phyloP scores from a whole-genome alignment of 2,329 filamentous ascomycete species.

The Hypoxylon sp. region DNA sequence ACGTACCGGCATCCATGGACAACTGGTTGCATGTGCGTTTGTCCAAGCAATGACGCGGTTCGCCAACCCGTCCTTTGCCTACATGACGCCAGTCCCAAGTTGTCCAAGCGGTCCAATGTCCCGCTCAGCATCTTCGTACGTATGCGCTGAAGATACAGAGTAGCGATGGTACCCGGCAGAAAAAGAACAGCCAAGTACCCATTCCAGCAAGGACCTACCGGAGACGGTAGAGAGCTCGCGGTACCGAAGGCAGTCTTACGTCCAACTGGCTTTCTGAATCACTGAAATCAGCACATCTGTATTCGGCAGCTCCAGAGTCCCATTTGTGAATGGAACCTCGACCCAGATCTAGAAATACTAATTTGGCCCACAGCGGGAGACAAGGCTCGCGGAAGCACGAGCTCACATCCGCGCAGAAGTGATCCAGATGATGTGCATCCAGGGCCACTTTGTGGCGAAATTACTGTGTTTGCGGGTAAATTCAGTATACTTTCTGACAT shows the following conservation, averaged over 20 bases:
- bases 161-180: slow-evolving; percentile 30
- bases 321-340: slow-evolving; percentile 51
- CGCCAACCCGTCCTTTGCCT: slow-evolving; percentile 32
- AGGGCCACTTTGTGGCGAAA: slow-evolving; percentile 51
- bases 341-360: slow-evolving; percentile 53
- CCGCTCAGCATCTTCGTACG: slow-evolving; percentile 24
- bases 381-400: slow-evolving; percentile 57
- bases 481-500: slow-evolving; percentile 38
- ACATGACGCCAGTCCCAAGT: slow-evolving; percentile 41
- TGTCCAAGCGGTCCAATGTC: slow-evolving; percentile 33
- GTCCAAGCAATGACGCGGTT: slow-evolving; percentile 36
- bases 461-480: slow-evolving; percentile 47
- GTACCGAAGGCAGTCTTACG: slow-evolving; percentile 3
- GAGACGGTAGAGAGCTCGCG: slow-evolving; percentile 33
- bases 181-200: slow-evolving; percentile 8
- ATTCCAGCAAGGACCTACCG: slow-evolving; percentile 38
- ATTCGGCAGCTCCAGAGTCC: slow-evolving; percentile 49
- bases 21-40: slow-evolving; percentile 29
- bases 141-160: slow-evolving; percentile 33
- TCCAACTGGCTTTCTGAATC: slow-evolving; percentile 12
- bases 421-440: slow-evolving; percentile 57
- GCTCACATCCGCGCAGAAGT: slow-evolving; percentile 54
- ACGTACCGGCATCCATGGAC: slow-evolving; percentile 30
- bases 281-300: slow-evolving; percentile 38
- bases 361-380: slow-evolving; percentile 56